Conservation (phyloP, 495 filamentous ascomycete genomes). For the Xylaria grammica region DNA sequence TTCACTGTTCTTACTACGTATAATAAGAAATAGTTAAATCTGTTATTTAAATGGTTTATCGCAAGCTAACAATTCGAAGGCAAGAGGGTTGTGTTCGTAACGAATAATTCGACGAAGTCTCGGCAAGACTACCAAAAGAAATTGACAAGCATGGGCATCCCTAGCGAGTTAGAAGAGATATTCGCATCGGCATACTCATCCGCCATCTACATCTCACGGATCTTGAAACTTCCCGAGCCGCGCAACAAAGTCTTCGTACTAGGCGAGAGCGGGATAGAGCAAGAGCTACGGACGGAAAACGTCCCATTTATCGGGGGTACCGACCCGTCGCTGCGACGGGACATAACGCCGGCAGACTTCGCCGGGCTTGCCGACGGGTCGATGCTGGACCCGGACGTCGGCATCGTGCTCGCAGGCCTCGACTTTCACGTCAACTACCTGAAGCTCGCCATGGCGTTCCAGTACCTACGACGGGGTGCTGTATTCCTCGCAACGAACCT, state of each 20-base stretch:
- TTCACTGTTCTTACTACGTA: not conserved
- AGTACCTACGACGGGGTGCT: slow-evolving; percentile 85
- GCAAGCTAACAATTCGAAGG: slow-evolving; percentile 54
- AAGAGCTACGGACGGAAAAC: slow-evolving; percentile 78
- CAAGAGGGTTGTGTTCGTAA: slow-evolving; percentile 94
- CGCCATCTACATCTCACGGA: slow-evolving; percentile 94
- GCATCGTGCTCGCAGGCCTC: slow-evolving; percentile 84
- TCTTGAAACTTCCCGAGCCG: slow-evolving; percentile 74
- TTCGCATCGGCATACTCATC: slow-evolving; percentile 95
- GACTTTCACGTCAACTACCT: slow-evolving; percentile 96
- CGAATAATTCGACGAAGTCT: slow-evolving; percentile 98
- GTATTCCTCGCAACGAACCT: slow-evolving; percentile 92
- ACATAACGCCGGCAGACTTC: slow-evolving; percentile 82
- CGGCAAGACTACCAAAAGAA: slow-evolving; percentile 91
- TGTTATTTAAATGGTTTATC: not conserved
- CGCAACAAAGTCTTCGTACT: slow-evolving; percentile 94
- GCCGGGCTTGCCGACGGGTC: slow-evolving; percentile 73
- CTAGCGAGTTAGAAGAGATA: slow-evolving; percentile 81
- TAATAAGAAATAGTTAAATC: not conserved
- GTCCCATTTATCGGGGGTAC: slow-evolving; percentile 87
- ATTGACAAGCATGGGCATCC: slow-evolving; percentile 80
- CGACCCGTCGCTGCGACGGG: slow-evolving; percentile 75
- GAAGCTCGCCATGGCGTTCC: slow-evolving; percentile 80
- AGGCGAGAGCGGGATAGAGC: slow-evolving; percentile 89
- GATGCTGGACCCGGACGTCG: slow-evolving; percentile 83